A percentile compares a stretch with the other conserved stretches of the same genome.
These are phyloP conservation scores for Verticillium nonalfalfae DNA, from an alignment of 2,329 filamentous ascomycete species.

Conservation along the genomic window DNA sequence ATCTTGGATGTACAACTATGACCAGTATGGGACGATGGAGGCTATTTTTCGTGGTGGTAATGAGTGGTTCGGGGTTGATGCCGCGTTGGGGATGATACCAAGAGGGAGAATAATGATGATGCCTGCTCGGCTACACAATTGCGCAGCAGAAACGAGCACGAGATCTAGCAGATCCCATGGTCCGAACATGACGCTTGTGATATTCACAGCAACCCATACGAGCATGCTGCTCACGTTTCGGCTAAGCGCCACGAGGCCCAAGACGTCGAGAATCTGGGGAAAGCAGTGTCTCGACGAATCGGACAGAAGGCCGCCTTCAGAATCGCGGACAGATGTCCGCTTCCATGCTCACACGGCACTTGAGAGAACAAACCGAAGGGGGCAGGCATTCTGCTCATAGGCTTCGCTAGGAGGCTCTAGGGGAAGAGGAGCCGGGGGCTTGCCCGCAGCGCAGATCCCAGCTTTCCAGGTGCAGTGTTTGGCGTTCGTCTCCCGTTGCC, in stretches of 20 bases:
- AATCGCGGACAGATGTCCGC: slow-evolving; percentile 4
- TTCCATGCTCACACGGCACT: background rate
- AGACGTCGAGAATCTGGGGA: background rate
- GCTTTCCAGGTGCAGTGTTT: background rate
- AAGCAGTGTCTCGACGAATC: background rate
- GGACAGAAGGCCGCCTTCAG: slow-evolving; percentile 2
- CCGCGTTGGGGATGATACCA: background rate
- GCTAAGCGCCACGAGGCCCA: background rate
- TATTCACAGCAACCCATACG: background rate
- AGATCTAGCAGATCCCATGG: background rate
- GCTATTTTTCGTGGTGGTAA: slow-evolving; percentile 3
- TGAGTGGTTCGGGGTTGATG: background rate
- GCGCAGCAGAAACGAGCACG: background rate
- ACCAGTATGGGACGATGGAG: slow-evolving; percentile 14
- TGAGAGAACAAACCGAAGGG: background rate
- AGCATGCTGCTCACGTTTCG: background rate
- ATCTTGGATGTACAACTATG: background rate
- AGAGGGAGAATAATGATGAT: background rate
- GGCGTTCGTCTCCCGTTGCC: too few species aligned
- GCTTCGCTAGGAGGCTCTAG: background rate
- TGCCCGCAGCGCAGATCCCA: background rate
- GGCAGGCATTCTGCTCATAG: background rate
- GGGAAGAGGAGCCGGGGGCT: background rate
- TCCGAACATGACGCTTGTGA: background rate
- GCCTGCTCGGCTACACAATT: background rate